Evolutionary conservation across 768 basidiomycete species (phyloP).

Genomic region (Galerina marginata): DNA sequence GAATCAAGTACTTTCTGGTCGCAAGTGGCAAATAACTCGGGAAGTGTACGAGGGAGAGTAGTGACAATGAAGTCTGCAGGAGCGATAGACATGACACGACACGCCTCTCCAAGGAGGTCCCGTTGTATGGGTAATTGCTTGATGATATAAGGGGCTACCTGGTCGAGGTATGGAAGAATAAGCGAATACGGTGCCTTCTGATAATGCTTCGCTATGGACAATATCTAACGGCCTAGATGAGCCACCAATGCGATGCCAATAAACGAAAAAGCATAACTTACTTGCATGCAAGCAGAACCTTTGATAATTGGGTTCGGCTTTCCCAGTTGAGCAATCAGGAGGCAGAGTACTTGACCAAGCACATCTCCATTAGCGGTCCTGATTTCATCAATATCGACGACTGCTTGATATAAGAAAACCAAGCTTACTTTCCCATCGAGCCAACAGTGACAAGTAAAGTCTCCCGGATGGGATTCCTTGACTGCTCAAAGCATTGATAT

Average conservation of each 20-base stretch:
- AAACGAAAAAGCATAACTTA: conserved; percentile 31
- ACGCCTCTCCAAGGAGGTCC: conserved; percentile 62
- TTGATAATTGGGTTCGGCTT: conserved; percentile 71
- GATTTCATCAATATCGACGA: conserved; percentile 2
- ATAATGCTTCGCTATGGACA: conserved; percentile 58
- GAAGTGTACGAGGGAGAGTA: conserved; percentile 69
- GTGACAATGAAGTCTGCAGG: conserved; percentile 66
- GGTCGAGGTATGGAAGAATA: conserved; percentile 70
- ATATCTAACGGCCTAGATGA: conserved; percentile 48
- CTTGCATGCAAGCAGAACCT: conserved; percentile 73
- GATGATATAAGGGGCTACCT: conserved; percentile 70
- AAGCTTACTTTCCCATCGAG: conserved; percentile 53
- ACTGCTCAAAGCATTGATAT: conserved; percentile 50
- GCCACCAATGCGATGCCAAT: neutral
- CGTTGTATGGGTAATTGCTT: conserved; percentile 63
- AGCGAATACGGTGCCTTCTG: conserved; percentile 70
- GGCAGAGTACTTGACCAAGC: conserved; percentile 62
- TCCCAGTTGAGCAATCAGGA: conserved; percentile 71
- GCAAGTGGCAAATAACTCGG: conserved; percentile 67
- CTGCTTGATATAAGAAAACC: neutral
- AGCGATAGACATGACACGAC: conserved; percentile 67
- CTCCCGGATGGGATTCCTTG: conserved; percentile 59
- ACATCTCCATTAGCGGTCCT: conserved; percentile 57
- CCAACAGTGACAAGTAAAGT: conserved; percentile 68
- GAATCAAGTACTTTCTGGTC: conserved; percentile 63